These are phyloP conservation scores for Gynochthodes officinalis DNA, from an alignment of 257 asterid genomes.

Conservation along the genomic window DNA sequence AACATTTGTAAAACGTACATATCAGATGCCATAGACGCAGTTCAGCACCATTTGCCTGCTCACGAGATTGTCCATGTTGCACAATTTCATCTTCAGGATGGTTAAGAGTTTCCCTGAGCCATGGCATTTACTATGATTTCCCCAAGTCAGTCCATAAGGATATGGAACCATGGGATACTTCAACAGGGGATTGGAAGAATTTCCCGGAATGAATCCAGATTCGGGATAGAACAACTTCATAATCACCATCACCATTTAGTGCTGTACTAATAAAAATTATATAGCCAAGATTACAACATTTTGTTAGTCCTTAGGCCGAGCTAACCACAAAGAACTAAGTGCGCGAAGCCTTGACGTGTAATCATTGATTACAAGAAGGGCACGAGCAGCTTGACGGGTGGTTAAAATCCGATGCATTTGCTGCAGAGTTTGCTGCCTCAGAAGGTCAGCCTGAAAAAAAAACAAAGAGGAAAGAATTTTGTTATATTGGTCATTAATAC, in stretches of 20 bases:
- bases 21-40: no score
- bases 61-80: no score
- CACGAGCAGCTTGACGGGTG: conserved; percentile 91
- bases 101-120: not conserved
- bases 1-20: no score
- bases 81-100: not conserved
- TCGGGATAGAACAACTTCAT: not conserved
- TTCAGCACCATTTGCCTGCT: no score
- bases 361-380: conserved; percentile 78
- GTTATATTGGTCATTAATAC: not conserved
- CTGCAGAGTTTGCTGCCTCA: conserved; percentile 81
- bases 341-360: conserved; percentile 82
- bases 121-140: not conserved
- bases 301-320: conserved; percentile 66
- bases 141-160: not conserved
- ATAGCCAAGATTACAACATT: not conserved
- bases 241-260: not conserved
- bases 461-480: not conserved
- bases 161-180: not conserved
- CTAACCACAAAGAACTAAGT: conserved; percentile 76
- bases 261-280: not conserved
- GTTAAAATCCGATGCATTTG: conserved; percentile 83
- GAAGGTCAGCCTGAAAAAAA: conserved; percentile 64
- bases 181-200: not conserved
- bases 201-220: not conserved